Conservation (phyloP, 345 rosid genomes). For the Isatis tinctoria region DNA sequence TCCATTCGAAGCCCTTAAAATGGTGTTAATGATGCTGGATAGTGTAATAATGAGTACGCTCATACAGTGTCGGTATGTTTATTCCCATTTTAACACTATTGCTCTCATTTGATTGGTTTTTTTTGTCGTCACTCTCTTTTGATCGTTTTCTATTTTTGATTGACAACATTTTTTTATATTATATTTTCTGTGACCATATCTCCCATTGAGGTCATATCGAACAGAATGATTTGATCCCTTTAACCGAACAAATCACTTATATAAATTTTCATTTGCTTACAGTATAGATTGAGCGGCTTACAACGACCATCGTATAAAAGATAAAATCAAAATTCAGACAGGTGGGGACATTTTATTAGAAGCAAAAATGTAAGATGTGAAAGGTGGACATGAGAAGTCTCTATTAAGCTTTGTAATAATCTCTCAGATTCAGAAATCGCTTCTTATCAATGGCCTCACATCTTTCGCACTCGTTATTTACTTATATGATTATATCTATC, state of each 20-base stretch:
- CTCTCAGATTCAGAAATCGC: slow-evolving; percentile 21
- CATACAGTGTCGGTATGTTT: neutral
- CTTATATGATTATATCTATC: neutral
- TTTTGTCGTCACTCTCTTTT: neutral
- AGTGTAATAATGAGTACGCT: neutral
- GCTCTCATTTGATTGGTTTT: neutral
- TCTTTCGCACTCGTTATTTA: slow-evolving; percentile 14
- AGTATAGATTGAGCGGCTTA: neutral
- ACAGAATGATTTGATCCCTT: neutral
- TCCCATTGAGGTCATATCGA: neutral
- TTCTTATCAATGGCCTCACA: slow-evolving; percentile 22
- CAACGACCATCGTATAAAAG: neutral
- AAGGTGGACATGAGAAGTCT: slow-evolving; percentile 23
- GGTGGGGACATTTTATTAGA: slow-evolving; percentile 22
- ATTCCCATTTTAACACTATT: neutral
- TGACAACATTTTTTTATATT: neutral
- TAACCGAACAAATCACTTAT: neutral
- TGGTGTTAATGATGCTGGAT: neutral
- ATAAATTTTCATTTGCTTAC: neutral
- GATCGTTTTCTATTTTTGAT: neutral
- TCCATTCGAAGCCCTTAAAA: too few species aligned
- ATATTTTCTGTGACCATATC: neutral
- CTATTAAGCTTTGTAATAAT: slow-evolving; percentile 16
- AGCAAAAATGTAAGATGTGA: slow-evolving; percentile 12
- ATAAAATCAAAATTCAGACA: slow-evolving; percentile 3